Conservation (phyloP, 495 filamentous ascomycete genomes). For the Neurospora sp. region DNA sequence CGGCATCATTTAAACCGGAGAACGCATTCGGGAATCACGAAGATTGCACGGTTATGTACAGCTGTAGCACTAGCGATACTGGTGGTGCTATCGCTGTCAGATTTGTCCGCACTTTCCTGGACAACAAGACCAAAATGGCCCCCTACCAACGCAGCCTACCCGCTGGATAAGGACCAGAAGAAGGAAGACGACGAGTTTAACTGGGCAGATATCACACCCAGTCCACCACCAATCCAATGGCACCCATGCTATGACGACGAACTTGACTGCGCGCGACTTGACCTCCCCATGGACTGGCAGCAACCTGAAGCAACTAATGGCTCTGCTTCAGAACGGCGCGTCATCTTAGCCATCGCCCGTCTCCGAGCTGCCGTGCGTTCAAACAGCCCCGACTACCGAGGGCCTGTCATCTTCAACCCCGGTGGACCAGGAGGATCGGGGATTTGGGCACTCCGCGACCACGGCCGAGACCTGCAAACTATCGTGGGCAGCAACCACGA, state of each 20-base stretch:
- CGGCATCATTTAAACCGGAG: background rate
- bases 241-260: slow-evolving; percentile 20
- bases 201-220: slow-evolving; percentile 27
- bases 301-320: background rate
- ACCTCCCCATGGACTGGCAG: slow-evolving; percentile 40
- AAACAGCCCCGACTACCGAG: slow-evolving; percentile 25
- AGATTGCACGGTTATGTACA: background rate
- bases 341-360: slow-evolving; percentile 34
- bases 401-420: slow-evolving; percentile 44
- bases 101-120: background rate
- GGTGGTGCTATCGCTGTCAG: background rate
- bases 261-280: slow-evolving; percentile 33
- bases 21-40: background rate
- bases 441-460: slow-evolving; percentile 26
- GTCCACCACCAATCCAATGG: slow-evolving; percentile 20
- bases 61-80: background rate
- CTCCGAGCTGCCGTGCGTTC: slow-evolving; percentile 26
- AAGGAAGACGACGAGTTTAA: background rate
- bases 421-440: slow-evolving; percentile 44
- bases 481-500: slow-evolving; percentile 39
- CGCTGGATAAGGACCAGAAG: background rate
- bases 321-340: slow-evolving; percentile 8
- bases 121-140: background rate
- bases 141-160: background rate
- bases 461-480: slow-evolving; percentile 31